phyloP scores from a whole-genome alignment of 352 stramenopile genomes.

The Phytophthora pini region DNA sequence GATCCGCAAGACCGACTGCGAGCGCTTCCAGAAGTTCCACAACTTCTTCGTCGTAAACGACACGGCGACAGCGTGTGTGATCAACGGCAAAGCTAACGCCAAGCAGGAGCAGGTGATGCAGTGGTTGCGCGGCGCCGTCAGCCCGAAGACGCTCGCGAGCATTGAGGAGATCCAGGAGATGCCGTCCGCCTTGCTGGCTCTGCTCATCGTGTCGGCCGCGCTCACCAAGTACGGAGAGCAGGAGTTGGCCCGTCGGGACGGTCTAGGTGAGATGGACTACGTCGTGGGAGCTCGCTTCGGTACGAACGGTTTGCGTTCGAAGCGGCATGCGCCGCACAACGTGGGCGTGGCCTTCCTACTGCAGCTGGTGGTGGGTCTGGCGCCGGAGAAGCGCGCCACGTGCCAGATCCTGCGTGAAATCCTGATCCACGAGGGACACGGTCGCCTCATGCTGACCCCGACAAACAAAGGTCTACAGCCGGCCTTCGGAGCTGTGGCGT shows the following conservation, averaged over 20 bases:
- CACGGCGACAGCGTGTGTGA: neutral
- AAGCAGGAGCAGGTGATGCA: conserved; percentile 25
- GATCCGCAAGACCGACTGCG: conserved; percentile 23
- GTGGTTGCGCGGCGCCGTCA: conserved; percentile 8
- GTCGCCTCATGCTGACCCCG: conserved; percentile 5
- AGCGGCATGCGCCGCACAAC: conserved; percentile 11
- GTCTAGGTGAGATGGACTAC: conserved; percentile 29
- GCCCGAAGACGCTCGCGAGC: conserved; percentile 7
- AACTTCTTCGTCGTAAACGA: conserved; percentile 31
- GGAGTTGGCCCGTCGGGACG: conserved; percentile 15
- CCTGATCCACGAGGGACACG: conserved; percentile 8
- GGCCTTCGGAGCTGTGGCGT: neutral
- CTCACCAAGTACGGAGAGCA: conserved; percentile 28
- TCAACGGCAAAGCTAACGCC: conserved; percentile 10
- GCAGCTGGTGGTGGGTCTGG: conserved; percentile 15
- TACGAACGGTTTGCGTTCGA: conserved; percentile 15
- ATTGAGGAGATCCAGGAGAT: conserved; percentile 25
- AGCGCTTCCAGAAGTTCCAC: conserved; percentile 23
- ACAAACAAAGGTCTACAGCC: conserved; percentile 7
- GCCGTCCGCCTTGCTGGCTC: conserved; percentile 5
- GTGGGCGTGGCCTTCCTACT: conserved; percentile 21
- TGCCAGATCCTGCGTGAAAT: conserved; percentile 25
- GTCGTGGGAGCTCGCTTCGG: conserved; percentile 20
- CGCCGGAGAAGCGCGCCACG: conserved; percentile 24
- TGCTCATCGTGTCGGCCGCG: conserved; percentile 26